phyloP scores from a whole-genome alignment of 2,329 filamentous ascomycete species.

The Aspergillus texensis region DNA sequence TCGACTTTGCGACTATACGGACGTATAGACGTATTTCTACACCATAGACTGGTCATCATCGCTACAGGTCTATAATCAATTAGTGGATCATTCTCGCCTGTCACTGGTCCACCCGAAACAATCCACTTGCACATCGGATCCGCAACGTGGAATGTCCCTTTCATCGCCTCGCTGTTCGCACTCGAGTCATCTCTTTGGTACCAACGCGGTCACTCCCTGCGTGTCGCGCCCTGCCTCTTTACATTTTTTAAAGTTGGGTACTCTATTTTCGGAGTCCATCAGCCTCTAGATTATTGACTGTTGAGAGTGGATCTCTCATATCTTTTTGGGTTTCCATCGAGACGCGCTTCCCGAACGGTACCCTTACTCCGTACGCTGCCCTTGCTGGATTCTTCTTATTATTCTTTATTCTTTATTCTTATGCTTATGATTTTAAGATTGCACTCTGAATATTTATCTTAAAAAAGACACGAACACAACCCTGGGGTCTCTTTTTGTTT shows the following conservation, averaged over 20 bases:
- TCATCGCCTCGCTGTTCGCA: constrained; percentile 15
- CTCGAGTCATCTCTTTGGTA: constrained; percentile 13
- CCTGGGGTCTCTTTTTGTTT: not conserved
- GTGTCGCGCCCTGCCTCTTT: constrained; percentile 16
- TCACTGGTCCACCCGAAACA: constrained; percentile 4
- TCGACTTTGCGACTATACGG: not conserved
- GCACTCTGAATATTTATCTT: not conserved
- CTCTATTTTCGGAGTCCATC: constrained; percentile 15
- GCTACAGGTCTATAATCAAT: not conserved
- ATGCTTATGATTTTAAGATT: not conserved
- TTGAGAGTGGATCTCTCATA: constrained; percentile 10
- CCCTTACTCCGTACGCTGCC: not conserved
- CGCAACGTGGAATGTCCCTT: constrained; percentile 24
- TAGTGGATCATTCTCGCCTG: not conserved
- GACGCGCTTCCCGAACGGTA: constrained; percentile 18
- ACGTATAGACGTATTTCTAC: not conserved
- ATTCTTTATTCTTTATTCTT: constrained; percentile 5
- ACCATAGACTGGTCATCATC: not conserved
- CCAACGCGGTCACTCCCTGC: constrained; percentile 18
- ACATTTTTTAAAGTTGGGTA: constrained; percentile 11
- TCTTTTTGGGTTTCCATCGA: constrained; percentile 12
- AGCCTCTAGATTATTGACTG: constrained; percentile 9
- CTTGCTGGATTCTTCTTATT: constrained; percentile 11
- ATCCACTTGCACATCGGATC: constrained; percentile 2
- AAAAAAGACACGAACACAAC: not conserved